Evolutionary conservation across 345 rosid species (phyloP).

Genomic region (Aquilaria sinensis): DNA sequence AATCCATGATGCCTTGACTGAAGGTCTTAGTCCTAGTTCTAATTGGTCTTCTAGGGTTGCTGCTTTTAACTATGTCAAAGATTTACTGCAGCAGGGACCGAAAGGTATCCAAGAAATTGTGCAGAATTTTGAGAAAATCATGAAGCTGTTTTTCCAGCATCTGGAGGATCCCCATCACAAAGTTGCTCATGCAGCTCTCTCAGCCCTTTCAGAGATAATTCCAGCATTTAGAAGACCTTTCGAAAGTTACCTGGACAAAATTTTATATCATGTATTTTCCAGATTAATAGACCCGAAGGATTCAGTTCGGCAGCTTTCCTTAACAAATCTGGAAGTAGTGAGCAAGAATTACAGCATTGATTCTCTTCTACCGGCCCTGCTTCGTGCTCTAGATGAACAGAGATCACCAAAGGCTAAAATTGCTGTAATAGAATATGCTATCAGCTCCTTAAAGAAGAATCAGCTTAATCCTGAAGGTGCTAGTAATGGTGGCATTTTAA

Average conservation of each 20-base stretch:
- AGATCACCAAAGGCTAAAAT: slow-evolving; percentile 97
- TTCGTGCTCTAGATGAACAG: slow-evolving; percentile 96
- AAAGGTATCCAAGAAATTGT: slow-evolving; percentile 89
- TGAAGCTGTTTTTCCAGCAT: slow-evolving; percentile 96
- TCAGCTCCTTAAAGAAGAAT: slow-evolving; percentile 81
- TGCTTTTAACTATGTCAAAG: slow-evolving; percentile 80
- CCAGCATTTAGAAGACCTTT: slow-evolving; percentile 93
- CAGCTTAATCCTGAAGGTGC: slow-evolving; percentile 73
- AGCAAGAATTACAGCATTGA: slow-evolving; percentile 90
- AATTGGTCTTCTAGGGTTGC: slow-evolving; percentile 97
- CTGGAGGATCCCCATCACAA: slow-evolving; percentile 99
- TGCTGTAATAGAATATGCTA: slow-evolving; percentile 96
- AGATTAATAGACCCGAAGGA: slow-evolving; percentile 96
- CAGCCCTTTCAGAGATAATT: slow-evolving; percentile 89
- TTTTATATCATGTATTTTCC: slow-evolving; percentile 91
- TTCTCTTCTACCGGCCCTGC: slow-evolving; percentile 89
- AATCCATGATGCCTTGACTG: slow-evolving; percentile 77
- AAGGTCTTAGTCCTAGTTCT: slow-evolving; percentile 83
- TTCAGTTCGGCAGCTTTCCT: slow-evolving; percentile 91
- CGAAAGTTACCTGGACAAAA: slow-evolving; percentile 94
- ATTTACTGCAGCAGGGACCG: slow-evolving; percentile 84
- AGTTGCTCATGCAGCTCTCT: slow-evolving; percentile 98
- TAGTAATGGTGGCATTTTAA: slow-evolving; percentile 81
- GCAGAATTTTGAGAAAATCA: slow-evolving; percentile 95
- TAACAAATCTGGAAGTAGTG: slow-evolving; percentile 80